These are phyloP conservation scores for Fusarium sp. DNA, from an alignment of 2,329 filamentous ascomycete genomes.

Conservation along the genomic window DNA sequence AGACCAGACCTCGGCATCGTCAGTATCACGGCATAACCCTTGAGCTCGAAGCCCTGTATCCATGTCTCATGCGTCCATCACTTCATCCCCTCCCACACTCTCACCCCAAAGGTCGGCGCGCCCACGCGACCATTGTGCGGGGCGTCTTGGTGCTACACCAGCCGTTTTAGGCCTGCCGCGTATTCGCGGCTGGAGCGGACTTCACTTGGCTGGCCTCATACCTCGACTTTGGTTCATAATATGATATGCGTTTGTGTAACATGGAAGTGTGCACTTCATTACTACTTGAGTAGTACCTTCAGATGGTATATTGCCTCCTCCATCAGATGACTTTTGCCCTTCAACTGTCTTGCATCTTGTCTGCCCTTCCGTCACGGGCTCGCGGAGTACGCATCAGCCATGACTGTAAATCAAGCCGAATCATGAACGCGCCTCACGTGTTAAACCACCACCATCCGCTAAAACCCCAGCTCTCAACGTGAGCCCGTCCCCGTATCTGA, in stretches of 20 bases:
- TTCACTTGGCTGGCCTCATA: slow-evolving; percentile 30
- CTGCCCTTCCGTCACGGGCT: slow-evolving; percentile 15
- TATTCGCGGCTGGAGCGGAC: slow-evolving; percentile 27
- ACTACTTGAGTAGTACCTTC: slow-evolving; percentile 16
- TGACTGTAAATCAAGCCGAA: background rate
- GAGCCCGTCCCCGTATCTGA: background rate
- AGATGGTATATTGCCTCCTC: slow-evolving; percentile 13
- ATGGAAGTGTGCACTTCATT: slow-evolving; percentile 15
- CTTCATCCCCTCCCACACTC: slow-evolving; percentile 9
- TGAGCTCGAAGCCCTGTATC: background rate
- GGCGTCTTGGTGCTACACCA: slow-evolving; percentile 24
- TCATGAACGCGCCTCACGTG: background rate
- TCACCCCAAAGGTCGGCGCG: background rate
- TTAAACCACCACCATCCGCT: background rate
- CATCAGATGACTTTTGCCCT: slow-evolving; percentile 17
- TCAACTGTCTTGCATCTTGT: slow-evolving; percentile 28
- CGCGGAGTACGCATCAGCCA: slow-evolving; percentile 3
- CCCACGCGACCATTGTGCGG: slow-evolving; percentile 24
- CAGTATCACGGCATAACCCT: slow-evolving; percentile 7
- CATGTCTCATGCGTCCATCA: slow-evolving; percentile 13
- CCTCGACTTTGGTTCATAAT: background rate
- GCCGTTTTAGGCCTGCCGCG: slow-evolving; percentile 24
- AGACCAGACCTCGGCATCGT: background rate
- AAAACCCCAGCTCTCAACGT: background rate
- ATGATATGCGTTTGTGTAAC: slow-evolving; percentile 4